These are phyloP conservation scores for Exophiala calicioides DNA, from an alignment of 2,329 filamentous ascomycete species.

Conservation along the genomic window DNA sequence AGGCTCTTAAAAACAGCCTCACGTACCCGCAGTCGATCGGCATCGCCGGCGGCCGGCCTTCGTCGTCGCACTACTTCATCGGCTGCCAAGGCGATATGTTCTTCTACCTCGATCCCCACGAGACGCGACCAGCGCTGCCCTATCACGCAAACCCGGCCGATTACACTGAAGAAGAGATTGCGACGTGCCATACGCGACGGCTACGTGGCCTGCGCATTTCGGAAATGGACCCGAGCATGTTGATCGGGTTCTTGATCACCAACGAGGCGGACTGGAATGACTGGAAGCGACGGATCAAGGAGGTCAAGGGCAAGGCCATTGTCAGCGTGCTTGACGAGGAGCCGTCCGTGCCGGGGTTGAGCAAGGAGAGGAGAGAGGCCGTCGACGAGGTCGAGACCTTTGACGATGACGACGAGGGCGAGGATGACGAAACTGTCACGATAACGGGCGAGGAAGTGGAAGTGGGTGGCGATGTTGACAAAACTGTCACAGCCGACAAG, in stretches of 20 bases:
- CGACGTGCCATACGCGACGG: conserved; percentile 83
- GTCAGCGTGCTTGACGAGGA: conserved; percentile 79
- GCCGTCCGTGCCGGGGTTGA: conserved; percentile 53
- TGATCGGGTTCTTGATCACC: conserved; percentile 87
- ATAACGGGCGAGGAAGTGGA: conserved; percentile 22
- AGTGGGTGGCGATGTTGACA: conserved; percentile 3
- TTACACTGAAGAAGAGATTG: conserved; percentile 67
- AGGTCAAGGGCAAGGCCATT: conserved; percentile 78
- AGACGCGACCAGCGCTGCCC: conserved; percentile 73
- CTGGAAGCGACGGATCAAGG: conserved; percentile 76
- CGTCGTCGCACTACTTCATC: conserved; percentile 79
- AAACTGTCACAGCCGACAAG: background rate
- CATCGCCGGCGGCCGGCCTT: conserved; percentile 91
- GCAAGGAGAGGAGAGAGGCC: conserved; percentile 66
- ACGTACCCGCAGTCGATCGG: conserved; percentile 92
- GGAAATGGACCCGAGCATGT: conserved; percentile 98
- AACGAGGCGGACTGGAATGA: conserved; percentile 79
- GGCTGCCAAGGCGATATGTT: conserved; percentile 73
- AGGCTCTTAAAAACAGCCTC: conserved; percentile 80
- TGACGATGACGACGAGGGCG: conserved; percentile 68
- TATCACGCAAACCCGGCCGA: conserved; percentile 58
- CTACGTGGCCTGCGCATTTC: conserved; percentile 78
- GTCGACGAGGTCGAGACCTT: conserved; percentile 89
- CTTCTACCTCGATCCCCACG: conserved; percentile 95
- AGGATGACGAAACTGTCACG: conserved; percentile 29